Base-by-base conservation (phyloP, 2,329 filamentous ascomycete species). In the Hypoxylon rubiginosum region DNA sequence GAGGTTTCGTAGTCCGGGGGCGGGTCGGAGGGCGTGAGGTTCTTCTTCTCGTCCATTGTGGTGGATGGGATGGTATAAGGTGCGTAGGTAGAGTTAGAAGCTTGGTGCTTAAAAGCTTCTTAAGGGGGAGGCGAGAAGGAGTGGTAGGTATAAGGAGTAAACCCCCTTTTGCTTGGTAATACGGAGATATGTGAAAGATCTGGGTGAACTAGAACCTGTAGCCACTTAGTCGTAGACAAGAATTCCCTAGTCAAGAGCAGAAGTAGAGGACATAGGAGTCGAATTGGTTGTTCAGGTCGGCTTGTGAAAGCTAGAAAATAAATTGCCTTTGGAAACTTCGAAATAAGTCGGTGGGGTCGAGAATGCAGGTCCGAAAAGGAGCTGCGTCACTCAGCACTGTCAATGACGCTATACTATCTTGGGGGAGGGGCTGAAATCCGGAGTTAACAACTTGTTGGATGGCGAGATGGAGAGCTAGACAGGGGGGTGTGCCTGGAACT, bases 1-100 rank as follows among this genome's bases (percentile, higher is more conserved):
- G 81, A 76, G 58, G 81, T 77, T 46, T 78, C 75, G 74, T 87
- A 85, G 60, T 82, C 79, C 3, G 84, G 82, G 32, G 83, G 82
- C 19, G 82, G 78, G 32, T 84, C 83, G 39, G 70, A 69, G 50
- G 75, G 74, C 6, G 64, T 67, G 28, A 65, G 53, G 24, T 64
- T 68, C 41, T 64, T 55, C 41, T 67, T 69, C 56, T 73, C 70
- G 58, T 67, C 67, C 73, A 75, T 75, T 51, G 51, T 67, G 57
- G 39, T n/a, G n/a, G n/a, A 11, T 19, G 28, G 60, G 46, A 21
- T 21, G 19, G 10, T 28, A 9, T 19, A 28, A 34, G 43, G n/a
- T 9, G 11, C 17, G 17, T 34, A 28, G 41, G 26, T 24, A n/a
- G 41, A 21, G 49, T n/a, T 36, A 3, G 9, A 34, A 34, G 32